These are phyloP conservation scores for Aspergillus ochraceus DNA, from an alignment of 2,329 filamentous ascomycete species.

Conservation along the genomic window DNA sequence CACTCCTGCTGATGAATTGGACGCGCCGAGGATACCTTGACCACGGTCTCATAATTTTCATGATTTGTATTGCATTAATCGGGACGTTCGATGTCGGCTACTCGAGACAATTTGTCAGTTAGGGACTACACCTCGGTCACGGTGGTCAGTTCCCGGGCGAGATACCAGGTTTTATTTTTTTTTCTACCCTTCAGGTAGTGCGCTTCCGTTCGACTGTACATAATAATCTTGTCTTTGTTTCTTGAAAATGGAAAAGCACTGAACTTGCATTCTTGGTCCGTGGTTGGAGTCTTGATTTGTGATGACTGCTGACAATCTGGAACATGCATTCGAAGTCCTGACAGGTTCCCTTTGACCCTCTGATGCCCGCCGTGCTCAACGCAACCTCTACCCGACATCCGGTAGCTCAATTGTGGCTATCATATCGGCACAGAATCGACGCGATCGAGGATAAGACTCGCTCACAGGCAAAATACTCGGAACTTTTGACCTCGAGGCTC, in stretches of 20 bases:
- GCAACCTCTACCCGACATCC: not conserved
- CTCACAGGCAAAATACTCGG: too few species aligned
- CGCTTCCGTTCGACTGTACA: not conserved
- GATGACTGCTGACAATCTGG: not conserved
- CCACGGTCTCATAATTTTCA: not conserved
- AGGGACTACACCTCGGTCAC: not conserved
- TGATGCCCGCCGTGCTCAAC: not conserved
- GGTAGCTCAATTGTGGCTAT: too few species aligned
- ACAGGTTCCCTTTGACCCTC: not conserved
- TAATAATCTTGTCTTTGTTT: not conserved
- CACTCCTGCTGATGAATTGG: not conserved
- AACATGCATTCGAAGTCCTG: not conserved
- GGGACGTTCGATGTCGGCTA: not conserved
- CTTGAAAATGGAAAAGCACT: not conserved
- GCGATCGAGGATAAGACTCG: too few species aligned
- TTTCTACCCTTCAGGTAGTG: not conserved
- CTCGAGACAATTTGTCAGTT: not conserved
- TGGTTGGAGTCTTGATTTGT: not conserved
- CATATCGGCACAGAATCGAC: too few species aligned
- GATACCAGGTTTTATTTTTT: not conserved
- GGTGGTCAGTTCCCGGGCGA: not conserved
- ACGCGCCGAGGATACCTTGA: not conserved
- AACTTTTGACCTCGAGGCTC: too few species aligned
- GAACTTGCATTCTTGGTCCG: not conserved
- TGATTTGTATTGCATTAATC: not conserved